These are phyloP conservation scores for Chaetoceros tenuissimus DNA, from an alignment of 108 stramenopile species.

Conservation along the genomic window DNA sequence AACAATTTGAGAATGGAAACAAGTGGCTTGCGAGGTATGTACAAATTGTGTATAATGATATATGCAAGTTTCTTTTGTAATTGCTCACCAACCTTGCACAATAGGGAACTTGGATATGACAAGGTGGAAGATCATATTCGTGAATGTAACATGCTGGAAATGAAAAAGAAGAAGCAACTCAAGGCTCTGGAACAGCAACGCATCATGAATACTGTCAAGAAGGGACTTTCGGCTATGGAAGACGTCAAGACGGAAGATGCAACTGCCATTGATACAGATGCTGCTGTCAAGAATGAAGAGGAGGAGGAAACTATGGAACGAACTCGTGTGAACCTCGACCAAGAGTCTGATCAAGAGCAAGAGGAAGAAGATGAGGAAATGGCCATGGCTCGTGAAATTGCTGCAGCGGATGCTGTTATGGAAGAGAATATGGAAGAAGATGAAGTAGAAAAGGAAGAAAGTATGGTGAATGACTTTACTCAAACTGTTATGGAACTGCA, in stretches of 20 bases:
- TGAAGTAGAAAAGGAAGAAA: conserved; percentile 2
- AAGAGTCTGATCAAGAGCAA: conserved; percentile 11
- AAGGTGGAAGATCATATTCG: conserved; percentile 71
- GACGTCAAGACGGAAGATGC: conserved; percentile 26
- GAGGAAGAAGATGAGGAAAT: conserved; percentile 53
- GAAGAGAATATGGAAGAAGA: conserved; percentile 2
- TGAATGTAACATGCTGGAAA: conserved; percentile 57
- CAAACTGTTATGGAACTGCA: not conserved
- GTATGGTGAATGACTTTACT: not conserved
- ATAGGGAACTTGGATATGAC: conserved; percentile 78
- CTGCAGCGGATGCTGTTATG: not conserved
- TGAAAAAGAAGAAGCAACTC: conserved; percentile 47
- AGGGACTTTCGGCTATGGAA: conserved; percentile 2
- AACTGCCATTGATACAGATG: conserved; percentile 5
- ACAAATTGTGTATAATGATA: not conserved
- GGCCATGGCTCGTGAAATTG: conserved; percentile 35
- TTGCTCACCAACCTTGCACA: not conserved
- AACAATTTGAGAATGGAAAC: conserved; percentile 60
- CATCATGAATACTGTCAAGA: conserved; percentile 19
- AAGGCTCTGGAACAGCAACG: conserved; percentile 47
- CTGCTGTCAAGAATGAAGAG: not conserved
- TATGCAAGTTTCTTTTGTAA: not conserved
- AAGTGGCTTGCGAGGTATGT: conserved; percentile 66
- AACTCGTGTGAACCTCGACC: conserved; percentile 5
- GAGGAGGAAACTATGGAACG: conserved; percentile 13